These are phyloP conservation scores for Vaccinium macrocarpon DNA, from an alignment of 148 eudicot genomes.

Conservation along the genomic window DNA sequence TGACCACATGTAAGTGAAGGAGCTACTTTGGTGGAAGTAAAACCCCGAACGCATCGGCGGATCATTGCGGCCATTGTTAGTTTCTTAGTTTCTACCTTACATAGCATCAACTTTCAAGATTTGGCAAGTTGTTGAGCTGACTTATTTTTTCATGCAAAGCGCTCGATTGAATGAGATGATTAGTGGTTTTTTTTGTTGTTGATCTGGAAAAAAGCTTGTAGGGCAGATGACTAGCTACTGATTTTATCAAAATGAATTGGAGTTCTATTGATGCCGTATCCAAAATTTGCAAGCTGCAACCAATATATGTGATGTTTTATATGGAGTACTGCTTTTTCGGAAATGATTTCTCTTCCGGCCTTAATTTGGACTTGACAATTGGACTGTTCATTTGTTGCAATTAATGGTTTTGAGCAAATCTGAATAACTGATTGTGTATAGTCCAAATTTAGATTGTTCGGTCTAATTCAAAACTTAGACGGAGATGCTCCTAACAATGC, in stretches of 20 bases:
- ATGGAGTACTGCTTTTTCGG: too few relatives aligned
- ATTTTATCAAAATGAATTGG: not conserved
- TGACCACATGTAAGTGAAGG: slow-evolving; percentile 36
- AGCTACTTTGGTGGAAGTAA: not conserved
- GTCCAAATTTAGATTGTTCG: too few relatives aligned
- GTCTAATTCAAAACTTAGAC: too few relatives aligned
- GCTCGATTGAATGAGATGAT: not conserved
- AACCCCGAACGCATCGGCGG: not conserved
- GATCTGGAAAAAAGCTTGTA: too few relatives aligned
- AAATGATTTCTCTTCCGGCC: too few relatives aligned
- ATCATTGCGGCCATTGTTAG: not conserved
- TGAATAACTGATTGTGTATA: too few relatives aligned
- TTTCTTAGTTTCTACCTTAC: not conserved
- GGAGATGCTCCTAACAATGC: too few relatives aligned
- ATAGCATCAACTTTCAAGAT: not conserved
- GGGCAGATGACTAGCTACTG: not conserved
- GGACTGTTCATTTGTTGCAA: too few relatives aligned
- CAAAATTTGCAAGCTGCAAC: not conserved
- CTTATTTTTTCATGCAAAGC: not conserved
- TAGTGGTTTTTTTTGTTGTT: not conserved
- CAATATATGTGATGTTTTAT: not conserved
- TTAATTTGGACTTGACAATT: too few relatives aligned
- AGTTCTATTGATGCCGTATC: not conserved
- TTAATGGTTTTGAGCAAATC: too few relatives aligned
- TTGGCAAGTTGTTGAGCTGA: not conserved